These are phyloP conservation scores for Lasiodiplodia citricola DNA, from an alignment of 2,329 filamentous ascomycete species.

Conservation along the genomic window DNA sequence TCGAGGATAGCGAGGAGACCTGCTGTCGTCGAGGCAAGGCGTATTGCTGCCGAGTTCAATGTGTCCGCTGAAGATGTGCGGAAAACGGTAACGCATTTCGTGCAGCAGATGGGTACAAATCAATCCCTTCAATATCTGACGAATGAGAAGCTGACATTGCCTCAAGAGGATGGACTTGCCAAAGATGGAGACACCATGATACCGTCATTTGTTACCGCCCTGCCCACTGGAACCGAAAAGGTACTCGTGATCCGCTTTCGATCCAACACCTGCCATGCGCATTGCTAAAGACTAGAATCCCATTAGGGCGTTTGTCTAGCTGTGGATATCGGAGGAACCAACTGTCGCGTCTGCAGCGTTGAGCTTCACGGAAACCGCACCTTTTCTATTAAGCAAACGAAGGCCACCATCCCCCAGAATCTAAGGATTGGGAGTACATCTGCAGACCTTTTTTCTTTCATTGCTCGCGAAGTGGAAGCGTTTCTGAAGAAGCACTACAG, in stretches of 20 bases:
- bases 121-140: neutral
- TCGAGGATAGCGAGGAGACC: slow-evolving; percentile 18
- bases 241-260: neutral
- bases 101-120: slow-evolving; percentile 15
- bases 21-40: slow-evolving; percentile 13
- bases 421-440: slow-evolving; percentile 77
- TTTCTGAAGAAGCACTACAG: slow-evolving; percentile 84
- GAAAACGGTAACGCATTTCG: slow-evolving; percentile 16
- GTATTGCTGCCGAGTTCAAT: slow-evolving; percentile 18
- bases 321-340: slow-evolving; percentile 95
- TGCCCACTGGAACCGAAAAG: slow-evolving; percentile 20
- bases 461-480: slow-evolving; percentile 88
- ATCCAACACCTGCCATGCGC: neutral
- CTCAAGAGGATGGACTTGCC: slow-evolving; percentile 16
- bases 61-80: slow-evolving; percentile 13
- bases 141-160: neutral
- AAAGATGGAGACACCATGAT: slow-evolving; percentile 25
- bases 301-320: slow-evolving; percentile 81
- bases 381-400: slow-evolving; percentile 79
- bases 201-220: slow-evolving; percentile 7
- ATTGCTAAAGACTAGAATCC: neutral
- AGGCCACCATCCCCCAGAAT: slow-evolving; percentile 93
- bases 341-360: slow-evolving; percentile 92
- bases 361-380: slow-evolving; percentile 74
- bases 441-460: slow-evolving; percentile 92